Percentiles rank a stretch among this genome's conserved stretches.
Conservation (phyloP, 257 asterid species). For the Nicotiana knightiana region DNA sequence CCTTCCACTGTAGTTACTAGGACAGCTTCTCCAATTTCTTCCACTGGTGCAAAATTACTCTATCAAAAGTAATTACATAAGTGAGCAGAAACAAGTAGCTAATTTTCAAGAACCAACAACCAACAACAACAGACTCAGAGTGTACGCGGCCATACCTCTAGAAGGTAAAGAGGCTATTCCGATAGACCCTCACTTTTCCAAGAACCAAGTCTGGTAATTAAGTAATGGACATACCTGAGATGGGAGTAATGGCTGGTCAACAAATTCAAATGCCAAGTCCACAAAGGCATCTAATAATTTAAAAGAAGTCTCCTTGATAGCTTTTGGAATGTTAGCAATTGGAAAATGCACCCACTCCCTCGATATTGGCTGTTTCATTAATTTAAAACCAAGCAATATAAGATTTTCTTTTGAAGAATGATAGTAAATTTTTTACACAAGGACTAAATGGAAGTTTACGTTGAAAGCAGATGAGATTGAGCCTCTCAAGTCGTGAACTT, state of each 20-base stretch:
- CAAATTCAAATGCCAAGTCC: slow-evolving; percentile 34
- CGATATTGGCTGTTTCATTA: slow-evolving; percentile 25
- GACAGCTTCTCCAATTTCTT: slow-evolving; percentile 41
- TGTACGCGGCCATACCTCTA: too few relatives aligned
- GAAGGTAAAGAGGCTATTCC: too few relatives aligned
- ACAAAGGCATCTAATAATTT: slow-evolving; percentile 43
- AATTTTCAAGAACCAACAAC: background rate
- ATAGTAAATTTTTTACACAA: background rate
- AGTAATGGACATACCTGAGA: slow-evolving; percentile 38
- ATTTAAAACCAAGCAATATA: background rate
- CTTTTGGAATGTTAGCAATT: slow-evolving; percentile 12
- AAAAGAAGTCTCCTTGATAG: slow-evolving; percentile 25
- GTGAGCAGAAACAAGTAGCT: background rate
- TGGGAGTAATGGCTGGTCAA: slow-evolving; percentile 51
- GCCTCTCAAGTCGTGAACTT: background rate
- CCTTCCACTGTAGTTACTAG: slow-evolving; percentile 30
- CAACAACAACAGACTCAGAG: too few relatives aligned
- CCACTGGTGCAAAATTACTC: slow-evolving; percentile 65
- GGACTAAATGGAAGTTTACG: background rate
- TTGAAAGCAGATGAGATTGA: slow-evolving; percentile 17
- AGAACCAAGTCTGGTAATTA: too few relatives aligned
- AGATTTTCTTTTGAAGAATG: too few relatives aligned
- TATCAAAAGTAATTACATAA: slow-evolving; percentile 11
- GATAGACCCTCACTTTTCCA: too few relatives aligned
- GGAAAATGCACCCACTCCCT: slow-evolving; percentile 24